Base-by-base conservation (phyloP, 1,139 yeast genomes). In the Yamadazyma mexicana region DNA sequence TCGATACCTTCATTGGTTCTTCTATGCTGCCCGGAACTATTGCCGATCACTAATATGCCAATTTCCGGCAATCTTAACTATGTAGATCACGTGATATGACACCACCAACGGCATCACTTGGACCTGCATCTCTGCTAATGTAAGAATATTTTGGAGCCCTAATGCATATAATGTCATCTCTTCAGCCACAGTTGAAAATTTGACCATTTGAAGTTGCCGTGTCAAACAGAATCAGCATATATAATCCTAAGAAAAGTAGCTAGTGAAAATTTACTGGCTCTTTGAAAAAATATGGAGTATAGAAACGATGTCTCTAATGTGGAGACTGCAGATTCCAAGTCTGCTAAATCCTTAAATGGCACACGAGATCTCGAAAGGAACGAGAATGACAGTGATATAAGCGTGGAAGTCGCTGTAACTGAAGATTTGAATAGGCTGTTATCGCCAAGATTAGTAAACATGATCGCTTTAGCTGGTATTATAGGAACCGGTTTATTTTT, bases 401-500 rank as follows among this genome's bases (percentile, higher is more conserved):
- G 32, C 23, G 16, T 28, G 9, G 24, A 38, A 34, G 24, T 37
- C 22, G 40, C 38, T 3, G 44, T 42, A 3, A 54, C 59, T 2
- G 74, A 67, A 41, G 52, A 62, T 40, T 62, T 69, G 34, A 61
- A 62, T 35, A 56, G 84, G 50, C 61, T 74, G 22, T 59, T 78
- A 45, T 58, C 69, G n/a, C 69, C 77, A 1, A 62, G 84, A 34
- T 80, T 77, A 44, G 66, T 80, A 38, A 76, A 75, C 45, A 77
- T 80, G 85, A 78, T 81, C 57, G 76, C 85, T 29, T 66, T 81
- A 41, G 86, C 83, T 2, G 87, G 87, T 8, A 76, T 78, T 40
- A 79, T 81, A 38, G 87, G 88, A 12, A 79, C 88, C 3, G 92
- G 92, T 40, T 62, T 84, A 38, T 73, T 80, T 45, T 64, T 83